A percentile compares a stretch with the other conserved stretches of the same genome.
phyloP scores from a whole-genome alignment of 163 green algal species.

The Trebouxia gelatinosa region DNA sequence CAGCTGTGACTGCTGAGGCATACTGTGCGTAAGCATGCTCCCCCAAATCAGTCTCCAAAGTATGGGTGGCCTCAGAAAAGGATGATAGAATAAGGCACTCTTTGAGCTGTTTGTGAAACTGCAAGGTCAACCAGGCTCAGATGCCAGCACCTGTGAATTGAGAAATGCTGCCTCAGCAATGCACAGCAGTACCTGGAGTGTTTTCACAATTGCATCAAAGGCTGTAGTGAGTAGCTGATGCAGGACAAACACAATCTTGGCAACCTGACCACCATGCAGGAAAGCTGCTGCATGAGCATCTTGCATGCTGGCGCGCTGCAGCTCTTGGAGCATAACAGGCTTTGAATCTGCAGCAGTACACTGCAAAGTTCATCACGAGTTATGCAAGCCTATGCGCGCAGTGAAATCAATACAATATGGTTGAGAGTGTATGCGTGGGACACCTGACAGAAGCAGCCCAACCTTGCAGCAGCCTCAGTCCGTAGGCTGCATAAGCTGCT shows the following conservation, averaged over 20 bases:
- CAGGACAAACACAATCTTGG: background rate
- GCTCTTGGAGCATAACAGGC: background rate
- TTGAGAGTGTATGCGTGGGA: background rate
- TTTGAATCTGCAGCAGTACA: slow-evolving; percentile 22
- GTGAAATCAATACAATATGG: background rate
- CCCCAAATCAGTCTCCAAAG: background rate
- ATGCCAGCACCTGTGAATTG: background rate
- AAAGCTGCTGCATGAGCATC: background rate
- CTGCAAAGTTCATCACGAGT: background rate
- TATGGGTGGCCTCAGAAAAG: slow-evolving; percentile 8
- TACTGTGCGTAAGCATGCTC: background rate
- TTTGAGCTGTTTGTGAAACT: background rate
- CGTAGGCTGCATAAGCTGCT: background rate
- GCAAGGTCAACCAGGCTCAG: background rate
- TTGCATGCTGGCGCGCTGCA: background rate
- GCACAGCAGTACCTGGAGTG: background rate
- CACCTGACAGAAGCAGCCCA: background rate
- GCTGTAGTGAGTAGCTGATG: background rate
- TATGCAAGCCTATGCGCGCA: too few species aligned
- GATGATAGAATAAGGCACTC: slow-evolving; percentile 10
- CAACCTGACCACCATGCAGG: background rate
- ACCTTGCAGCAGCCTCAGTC: slow-evolving; percentile 16
- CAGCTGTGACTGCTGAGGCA: background rate
- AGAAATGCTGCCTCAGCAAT: background rate
- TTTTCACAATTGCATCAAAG: background rate